Evolutionary conservation across 139 green algal species (phyloP), one percentile per base, ranked within the genome.

Genomic region (Chara braunii): DNA sequence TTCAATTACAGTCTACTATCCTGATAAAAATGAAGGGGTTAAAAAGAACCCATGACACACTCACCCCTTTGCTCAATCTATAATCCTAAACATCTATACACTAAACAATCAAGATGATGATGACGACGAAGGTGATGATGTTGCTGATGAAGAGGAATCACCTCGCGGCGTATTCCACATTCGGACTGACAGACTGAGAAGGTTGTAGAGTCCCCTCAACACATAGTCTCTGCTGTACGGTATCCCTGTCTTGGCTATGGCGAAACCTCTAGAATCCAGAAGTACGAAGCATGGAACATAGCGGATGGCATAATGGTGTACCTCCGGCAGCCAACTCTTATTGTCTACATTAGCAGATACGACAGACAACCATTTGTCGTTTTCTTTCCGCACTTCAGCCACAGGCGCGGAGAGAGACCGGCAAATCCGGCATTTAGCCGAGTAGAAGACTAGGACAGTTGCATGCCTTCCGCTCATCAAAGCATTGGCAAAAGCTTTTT

Each of bases 211-310:
- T 0, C 55, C 64, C 5, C 56, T 31, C 24, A 73, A 22, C 29
- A 73, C 64, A 28, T 73, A 56, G 22, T 31, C 18, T 33, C 56
- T 36, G 11, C 58, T 73, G 30, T 51, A 72, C 1, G 64, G 64
- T 12, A 61, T 56, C 4, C 64, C 57, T 18, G 64, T 71, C 29
- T 73, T 73, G 0, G 64, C 64, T 9, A 73, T n/a, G 1, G 64
- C 64, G 14, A 22, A 70, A 5, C 64, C 64, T 4, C 43, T 36
- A 35, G 59, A 26, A 1, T 71, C 56, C 14, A 73, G 22, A 2
- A 70, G 55, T 40, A 74, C 55, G 12, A 72, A 74, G 64, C 64
- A 74, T 23, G 64, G 64, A 28, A 74, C 64, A 40, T 69, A 70
- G 48, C 28, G 33, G 22, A 74, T 36, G 35, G 56, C 60, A 29